Percentiles rank a stretch among this genome's conserved stretches.
Conservation (phyloP, 352 stramenopile genomes). For the Globisporangium heterothallicum region DNA sequence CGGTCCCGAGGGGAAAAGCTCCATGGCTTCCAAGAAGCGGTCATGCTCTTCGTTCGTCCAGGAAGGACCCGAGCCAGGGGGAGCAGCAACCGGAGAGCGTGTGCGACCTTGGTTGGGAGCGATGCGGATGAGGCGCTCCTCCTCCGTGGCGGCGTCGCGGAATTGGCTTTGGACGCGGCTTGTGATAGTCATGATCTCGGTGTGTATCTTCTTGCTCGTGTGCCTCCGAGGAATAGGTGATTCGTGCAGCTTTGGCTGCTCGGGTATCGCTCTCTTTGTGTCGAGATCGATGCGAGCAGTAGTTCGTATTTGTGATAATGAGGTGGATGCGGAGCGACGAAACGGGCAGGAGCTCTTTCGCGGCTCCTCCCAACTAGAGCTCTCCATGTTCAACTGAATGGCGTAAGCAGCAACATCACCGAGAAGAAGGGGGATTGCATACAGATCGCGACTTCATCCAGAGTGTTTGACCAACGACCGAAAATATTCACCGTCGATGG, state of each 20-base stretch:
- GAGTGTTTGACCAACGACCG: too few relatives aligned
- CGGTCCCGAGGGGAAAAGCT: constrained; percentile 20
- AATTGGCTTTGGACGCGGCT: constrained; percentile 16
- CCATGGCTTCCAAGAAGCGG: constrained; percentile 21
- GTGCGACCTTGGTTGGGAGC: constrained; percentile 12
- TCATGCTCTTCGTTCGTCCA: constrained; percentile 25
- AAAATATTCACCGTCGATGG: too few relatives aligned
- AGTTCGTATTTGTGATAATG: constrained; percentile 9
- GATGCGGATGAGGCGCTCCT: constrained; percentile 18
- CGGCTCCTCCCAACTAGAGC: too few relatives aligned
- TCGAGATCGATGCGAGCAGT: constrained; percentile 1
- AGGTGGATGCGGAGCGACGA: constrained; percentile 12
- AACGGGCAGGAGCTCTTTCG: not conserved
- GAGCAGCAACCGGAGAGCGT: not conserved
- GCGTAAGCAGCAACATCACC: too few relatives aligned
- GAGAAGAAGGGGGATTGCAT: too few relatives aligned
- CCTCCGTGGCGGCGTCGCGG: constrained; percentile 10
- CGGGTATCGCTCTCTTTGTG: not conserved
- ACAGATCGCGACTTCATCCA: not conserved
- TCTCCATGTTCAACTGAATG: too few relatives aligned
- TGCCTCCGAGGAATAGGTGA: too few relatives aligned
- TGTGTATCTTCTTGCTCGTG: not conserved
- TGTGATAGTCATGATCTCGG: constrained; percentile 11
- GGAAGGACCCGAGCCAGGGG: constrained; percentile 2
- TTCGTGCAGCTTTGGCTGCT: not conserved